A percentile compares a stretch with the other conserved stretches of the same genome.
These are phyloP conservation scores for Trypanosoma scelopori DNA, from an alignment of 208 protist species.

Conservation along the genomic window DNA sequence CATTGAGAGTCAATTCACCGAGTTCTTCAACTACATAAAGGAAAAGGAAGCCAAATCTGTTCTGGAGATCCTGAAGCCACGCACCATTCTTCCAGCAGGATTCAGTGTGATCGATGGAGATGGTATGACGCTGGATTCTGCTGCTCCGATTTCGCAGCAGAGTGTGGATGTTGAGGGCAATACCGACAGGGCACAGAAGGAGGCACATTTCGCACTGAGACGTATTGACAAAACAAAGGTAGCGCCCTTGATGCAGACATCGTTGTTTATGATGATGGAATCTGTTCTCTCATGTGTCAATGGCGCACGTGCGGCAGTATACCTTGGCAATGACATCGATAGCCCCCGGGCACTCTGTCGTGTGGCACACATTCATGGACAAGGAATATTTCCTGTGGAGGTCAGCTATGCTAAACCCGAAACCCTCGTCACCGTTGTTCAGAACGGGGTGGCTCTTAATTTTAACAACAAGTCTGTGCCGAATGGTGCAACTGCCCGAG, in stretches of 20 bases:
- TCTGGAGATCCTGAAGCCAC: slow-evolving; percentile 14
- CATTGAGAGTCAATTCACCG: slow-evolving; percentile 48
- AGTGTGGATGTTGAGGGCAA: background rate
- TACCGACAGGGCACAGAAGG: background rate
- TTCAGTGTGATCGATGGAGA: slow-evolving; percentile 12
- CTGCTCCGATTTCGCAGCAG: background rate
- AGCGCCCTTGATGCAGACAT: slow-evolving; percentile 49
- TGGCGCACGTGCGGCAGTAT: slow-evolving; percentile 58
- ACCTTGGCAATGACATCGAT: slow-evolving; percentile 37
- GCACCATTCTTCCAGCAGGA: slow-evolving; percentile 22
- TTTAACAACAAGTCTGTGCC: slow-evolving; percentile 32
- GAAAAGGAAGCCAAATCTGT: slow-evolving; percentile 34
- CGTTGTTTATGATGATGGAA: slow-evolving; percentile 70
- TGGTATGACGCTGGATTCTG: background rate
- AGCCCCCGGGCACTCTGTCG: slow-evolving; percentile 50
- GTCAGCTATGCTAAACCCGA: slow-evolving; percentile 54
- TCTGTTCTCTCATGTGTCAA: slow-evolving; percentile 43
- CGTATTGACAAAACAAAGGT: slow-evolving; percentile 29
- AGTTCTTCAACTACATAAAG: slow-evolving; percentile 67
- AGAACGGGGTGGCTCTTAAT: slow-evolving; percentile 64
- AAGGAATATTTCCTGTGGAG: slow-evolving; percentile 44
- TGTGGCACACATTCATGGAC: slow-evolving; percentile 48
- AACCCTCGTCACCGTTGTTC: slow-evolving; percentile 56
- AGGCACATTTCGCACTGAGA: slow-evolving; percentile 3
- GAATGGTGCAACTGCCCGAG: background rate